Conservation (phyloP, 2,329 filamentous ascomycete species). For the Capronia americana region DNA sequence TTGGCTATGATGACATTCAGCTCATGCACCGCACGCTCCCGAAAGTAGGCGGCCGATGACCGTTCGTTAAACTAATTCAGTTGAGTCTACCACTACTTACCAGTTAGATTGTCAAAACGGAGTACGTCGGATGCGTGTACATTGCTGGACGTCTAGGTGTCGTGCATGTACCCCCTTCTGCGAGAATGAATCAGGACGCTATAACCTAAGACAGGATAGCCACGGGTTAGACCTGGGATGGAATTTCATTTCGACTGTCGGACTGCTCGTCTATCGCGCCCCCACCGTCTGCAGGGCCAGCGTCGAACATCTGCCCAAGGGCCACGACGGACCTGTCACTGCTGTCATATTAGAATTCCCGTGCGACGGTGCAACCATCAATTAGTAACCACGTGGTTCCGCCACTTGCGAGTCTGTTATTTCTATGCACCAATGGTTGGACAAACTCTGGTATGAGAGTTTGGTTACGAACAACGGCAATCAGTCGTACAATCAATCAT, state of each 20-base stretch:
- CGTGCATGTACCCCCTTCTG: no score
- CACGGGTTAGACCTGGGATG: not conserved
- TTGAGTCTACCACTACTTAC: slow-evolving; percentile 1
- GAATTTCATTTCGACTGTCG: not conserved
- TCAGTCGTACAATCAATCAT: slow-evolving; percentile 29
- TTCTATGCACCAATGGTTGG: slow-evolving; percentile 15
- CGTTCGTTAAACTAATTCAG: slow-evolving; percentile 1
- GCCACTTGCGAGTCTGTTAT: slow-evolving; percentile 16
- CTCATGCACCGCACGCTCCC: slow-evolving; percentile 12
- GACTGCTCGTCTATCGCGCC: not conserved
- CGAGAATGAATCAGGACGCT: not conserved
- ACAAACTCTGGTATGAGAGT: slow-evolving; percentile 5
- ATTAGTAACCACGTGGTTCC: slow-evolving; percentile 22
- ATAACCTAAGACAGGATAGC: not conserved
- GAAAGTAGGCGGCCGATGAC: not conserved
- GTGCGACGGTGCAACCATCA: slow-evolving; percentile 16
- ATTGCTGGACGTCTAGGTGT: not conserved
- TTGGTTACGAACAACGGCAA: slow-evolving; percentile 20
- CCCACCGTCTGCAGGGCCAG: not conserved
- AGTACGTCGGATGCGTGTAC: not conserved
- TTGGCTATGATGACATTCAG: slow-evolving; percentile 5
- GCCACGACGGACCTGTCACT: slow-evolving; percentile 30
- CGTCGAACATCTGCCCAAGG: not conserved
- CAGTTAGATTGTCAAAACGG: not conserved
- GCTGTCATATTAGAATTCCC: slow-evolving; percentile 18